A percentile compares a stretch with the other conserved stretches of the same genome.
phyloP scores from a whole-genome alignment of 176 grass and related monocot genomes.

The Cenchrus fungigraminus region DNA sequence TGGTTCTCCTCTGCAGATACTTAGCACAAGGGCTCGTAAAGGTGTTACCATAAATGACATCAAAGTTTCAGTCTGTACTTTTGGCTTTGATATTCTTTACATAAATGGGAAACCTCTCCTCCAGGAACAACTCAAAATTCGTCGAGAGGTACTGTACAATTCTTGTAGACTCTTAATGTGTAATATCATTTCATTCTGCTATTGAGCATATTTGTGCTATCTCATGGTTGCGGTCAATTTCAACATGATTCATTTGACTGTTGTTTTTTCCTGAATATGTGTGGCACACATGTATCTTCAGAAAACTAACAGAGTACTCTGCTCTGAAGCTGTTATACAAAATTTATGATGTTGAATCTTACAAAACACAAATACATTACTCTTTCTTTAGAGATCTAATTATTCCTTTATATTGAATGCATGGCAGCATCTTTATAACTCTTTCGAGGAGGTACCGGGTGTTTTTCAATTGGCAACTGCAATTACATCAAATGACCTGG shows the following conservation, averaged over 20 bases:
- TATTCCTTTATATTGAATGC: conserved; percentile 24
- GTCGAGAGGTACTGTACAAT: conserved; percentile 68
- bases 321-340: conserved; percentile 22
- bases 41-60: conserved; percentile 96
- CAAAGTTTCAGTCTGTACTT: conserved; percentile 96
- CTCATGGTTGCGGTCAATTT: not conserved
- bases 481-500: conserved; percentile 91
- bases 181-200: conserved; percentile 19
- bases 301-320: conserved; percentile 1
- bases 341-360: not conserved
- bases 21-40: conserved; percentile 94
- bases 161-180: conserved; percentile 35
- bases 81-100: conserved; percentile 98
- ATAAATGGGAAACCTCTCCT: conserved; percentile 85
- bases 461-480: conserved; percentile 96
- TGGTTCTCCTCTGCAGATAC: conserved; percentile 66
- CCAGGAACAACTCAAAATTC: conserved; percentile 92
- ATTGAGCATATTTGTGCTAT: conserved; percentile 15
- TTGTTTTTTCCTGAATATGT: too few species aligned
- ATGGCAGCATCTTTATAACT: conserved; percentile 90
- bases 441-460: conserved; percentile 86
- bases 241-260: not conserved
- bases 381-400: conserved; percentile 36
- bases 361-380: conserved; percentile 1
- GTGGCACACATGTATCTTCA: not conserved